A percentile compares a stretch with the other conserved stretches of the same genome.
Conservation (phyloP, 495 filamentous ascomycete genomes). For the Thozetella sp. region DNA sequence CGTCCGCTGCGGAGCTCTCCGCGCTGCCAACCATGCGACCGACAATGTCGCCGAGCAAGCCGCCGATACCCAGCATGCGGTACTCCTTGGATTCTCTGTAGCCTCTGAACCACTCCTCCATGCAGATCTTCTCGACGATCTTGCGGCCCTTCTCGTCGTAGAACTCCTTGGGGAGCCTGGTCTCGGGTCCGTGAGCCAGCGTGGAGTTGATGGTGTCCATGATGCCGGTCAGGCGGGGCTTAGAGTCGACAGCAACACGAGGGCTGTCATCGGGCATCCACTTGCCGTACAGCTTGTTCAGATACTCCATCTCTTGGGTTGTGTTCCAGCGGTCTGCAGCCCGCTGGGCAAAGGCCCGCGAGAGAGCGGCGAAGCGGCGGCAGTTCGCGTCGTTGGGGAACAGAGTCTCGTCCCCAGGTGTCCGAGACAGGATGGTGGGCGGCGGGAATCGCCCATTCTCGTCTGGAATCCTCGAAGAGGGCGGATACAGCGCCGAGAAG, state of each 20-base stretch:
- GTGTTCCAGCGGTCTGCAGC: slow-evolving; percentile 83
- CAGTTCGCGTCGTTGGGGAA: slow-evolving; percentile 91
- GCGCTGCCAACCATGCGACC: slow-evolving; percentile 77
- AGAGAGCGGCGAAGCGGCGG: slow-evolving; percentile 78
- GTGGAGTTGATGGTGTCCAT: slow-evolving; percentile 94
- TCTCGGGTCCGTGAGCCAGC: slow-evolving; percentile 79
- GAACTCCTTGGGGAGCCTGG: slow-evolving; percentile 79
- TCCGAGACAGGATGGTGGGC: slow-evolving; percentile 74
- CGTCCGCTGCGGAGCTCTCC: slow-evolving; percentile 62
- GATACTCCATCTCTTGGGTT: slow-evolving; percentile 79
- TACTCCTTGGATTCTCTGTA: slow-evolving; percentile 85
- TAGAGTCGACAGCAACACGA: slow-evolving; percentile 78
- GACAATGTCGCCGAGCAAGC: slow-evolving; percentile 81
- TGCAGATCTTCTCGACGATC: slow-evolving; percentile 76
- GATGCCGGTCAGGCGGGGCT: slow-evolving; percentile 83
- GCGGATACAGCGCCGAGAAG: slow-evolving; percentile 87
- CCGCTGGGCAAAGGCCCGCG: slow-evolving; percentile 77
- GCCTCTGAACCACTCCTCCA: slow-evolving; percentile 93
- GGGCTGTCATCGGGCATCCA: slow-evolving; percentile 76
- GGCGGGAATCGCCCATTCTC: slow-evolving; percentile 54
- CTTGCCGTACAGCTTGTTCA: slow-evolving; percentile 75
- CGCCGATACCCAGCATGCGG: slow-evolving; percentile 82
- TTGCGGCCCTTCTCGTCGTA: slow-evolving; percentile 74
- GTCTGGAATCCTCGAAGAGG: slow-evolving; percentile 54
- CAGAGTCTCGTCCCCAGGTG: slow-evolving; percentile 81